A percentile compares a stretch with the other conserved stretches of the same genome.
These are phyloP conservation scores for Knoxia roxburghii DNA, from an alignment of 257 asterid species.

Conservation along the genomic window DNA sequence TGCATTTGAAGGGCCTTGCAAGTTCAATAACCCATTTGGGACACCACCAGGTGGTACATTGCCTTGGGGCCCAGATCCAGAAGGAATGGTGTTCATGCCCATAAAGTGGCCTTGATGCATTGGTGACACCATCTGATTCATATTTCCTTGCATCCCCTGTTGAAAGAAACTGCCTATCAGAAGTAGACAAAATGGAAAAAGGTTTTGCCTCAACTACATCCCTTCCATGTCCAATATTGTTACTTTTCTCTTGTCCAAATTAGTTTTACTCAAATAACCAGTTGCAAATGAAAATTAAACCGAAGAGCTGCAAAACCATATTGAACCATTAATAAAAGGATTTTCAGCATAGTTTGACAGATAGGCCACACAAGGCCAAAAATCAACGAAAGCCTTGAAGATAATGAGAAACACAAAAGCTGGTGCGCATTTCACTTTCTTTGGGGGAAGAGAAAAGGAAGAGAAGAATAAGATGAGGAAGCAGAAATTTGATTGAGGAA, in stretches of 20 bases:
- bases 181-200: conserved; percentile 5
- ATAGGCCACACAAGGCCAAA: too few relatives aligned
- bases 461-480: too few relatives aligned
- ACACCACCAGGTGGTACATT: conserved; percentile 55
- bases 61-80: conserved; percentile 72
- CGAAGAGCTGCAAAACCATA: background rate
- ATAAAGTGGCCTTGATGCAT: conserved; percentile 78
- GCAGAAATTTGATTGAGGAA: background rate
- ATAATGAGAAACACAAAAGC: background rate
- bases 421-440: background rate
- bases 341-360: too few relatives aligned
- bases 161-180: conserved; percentile 17
- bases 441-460: background rate
- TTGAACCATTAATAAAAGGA: background rate
- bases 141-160: conserved; percentile 67
- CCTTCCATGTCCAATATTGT: background rate
- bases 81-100: conserved; percentile 62
- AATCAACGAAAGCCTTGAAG: too few relatives aligned
- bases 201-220: background rate
- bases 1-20: conserved; percentile 46
- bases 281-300: background rate
- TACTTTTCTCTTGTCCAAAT: background rate
- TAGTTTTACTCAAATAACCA: too few relatives aligned
- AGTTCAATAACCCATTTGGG: conserved; percentile 47
- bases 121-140: conserved; percentile 81